Conservation (phyloP, 75 land plant genomes). For the Picea sitchensis region DNA sequence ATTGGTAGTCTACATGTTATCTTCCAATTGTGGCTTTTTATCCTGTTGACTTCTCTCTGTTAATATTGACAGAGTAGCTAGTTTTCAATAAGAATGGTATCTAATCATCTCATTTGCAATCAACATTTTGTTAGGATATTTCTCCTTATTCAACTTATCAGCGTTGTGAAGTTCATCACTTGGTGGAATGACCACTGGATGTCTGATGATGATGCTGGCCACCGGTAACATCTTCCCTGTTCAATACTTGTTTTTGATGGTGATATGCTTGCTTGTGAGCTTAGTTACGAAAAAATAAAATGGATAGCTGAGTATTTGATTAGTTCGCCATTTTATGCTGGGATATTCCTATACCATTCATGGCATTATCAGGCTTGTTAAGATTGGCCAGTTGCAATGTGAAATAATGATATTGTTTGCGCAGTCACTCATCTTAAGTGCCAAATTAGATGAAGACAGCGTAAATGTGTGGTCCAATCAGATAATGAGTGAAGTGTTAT, state of each 20-base stretch:
- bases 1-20: neutral
- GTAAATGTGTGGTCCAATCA: too few species aligned
- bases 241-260: neutral
- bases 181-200: constrained; percentile 79
- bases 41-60: neutral
- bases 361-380: too few species aligned
- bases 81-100: neutral
- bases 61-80: constrained; percentile 1
- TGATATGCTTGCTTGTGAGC: neutral
- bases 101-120: neutral
- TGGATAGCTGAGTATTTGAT: too few species aligned
- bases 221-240: constrained; percentile 39
- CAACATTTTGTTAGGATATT: constrained; percentile 58
- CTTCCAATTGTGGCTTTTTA: neutral
- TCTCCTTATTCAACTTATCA: constrained; percentile 77
- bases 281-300: neutral
- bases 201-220: constrained; percentile 55
- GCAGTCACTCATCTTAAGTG: too few species aligned
- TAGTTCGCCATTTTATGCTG: too few species aligned
- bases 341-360: too few species aligned
- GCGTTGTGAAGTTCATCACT: constrained; percentile 80
- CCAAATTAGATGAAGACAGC: too few species aligned
- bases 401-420: too few species aligned
- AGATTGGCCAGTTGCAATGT: too few species aligned
- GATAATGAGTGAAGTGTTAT: too few species aligned